Evolutionary conservation across 208 protist genomes (phyloP), one percentile per base, ranked within the genome.

Genomic region (Trypanosoma rangeli): DNA sequence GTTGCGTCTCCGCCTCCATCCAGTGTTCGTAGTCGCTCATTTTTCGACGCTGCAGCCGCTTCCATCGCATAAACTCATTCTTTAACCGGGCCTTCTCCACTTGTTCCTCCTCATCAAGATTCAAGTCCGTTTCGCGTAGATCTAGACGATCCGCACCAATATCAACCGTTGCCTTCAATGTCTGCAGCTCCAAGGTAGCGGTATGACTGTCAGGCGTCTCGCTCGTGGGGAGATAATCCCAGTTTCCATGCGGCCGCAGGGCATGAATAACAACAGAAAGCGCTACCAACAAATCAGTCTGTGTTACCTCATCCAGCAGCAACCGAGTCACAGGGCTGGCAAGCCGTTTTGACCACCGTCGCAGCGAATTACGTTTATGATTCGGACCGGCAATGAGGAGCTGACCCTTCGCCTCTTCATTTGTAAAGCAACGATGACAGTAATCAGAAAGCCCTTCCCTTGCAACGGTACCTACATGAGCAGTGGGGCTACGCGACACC

Each of bases 321-420:
- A 94, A 74, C 62, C 84, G 85, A 52, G 86, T 93, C 15, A 83
- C 61, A 13, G 80, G 78, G 8, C 78, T 66, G 0, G 69, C 52
- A 31, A 96, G 46, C 10, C 77, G 79, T 28, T 68, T 46, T 7
- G 64, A 64, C 37, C 93, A 78, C 2, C 85, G 83, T 53, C 68
- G 61, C 16, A 91, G 8, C 68, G 91, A 84, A 65, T 88, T 93
- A 8, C 84, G 78, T 74, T 91, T 94, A 73, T 94, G 87, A 57
- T 96, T 93, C 2, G 89, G 89, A 5, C 88, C 87, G 24, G 83
- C 83, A 62, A 94, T 88, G 50, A 96, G 85, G 48, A 96, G 79
- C 61, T 93, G 88, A 55, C 92, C 92, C n/a, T 65, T 64, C 44
- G 28, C 46, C 44, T 0, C 42, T 28, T 83, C 64, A 52, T 68